Evolutionary conservation across 805 yeast species (phyloP), one percentile per base, ranked within the genome.

Genomic region (Citeromyces nyonsensis): DNA sequence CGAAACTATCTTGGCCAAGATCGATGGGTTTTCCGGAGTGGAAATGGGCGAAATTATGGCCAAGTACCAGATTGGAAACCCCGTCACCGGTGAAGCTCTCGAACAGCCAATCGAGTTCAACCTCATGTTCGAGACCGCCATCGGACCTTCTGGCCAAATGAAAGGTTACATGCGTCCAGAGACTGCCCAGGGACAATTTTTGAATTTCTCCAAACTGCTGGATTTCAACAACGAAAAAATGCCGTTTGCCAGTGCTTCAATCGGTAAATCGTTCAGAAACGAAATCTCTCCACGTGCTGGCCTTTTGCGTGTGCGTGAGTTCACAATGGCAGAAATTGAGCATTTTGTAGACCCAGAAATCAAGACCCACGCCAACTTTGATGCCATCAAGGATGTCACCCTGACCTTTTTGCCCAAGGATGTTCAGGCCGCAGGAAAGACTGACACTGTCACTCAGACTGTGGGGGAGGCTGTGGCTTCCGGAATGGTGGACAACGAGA

Each of bases 211-310:
- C 65, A 93, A 88, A 60, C 68, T 91, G 49, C 71, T 84, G 47
- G 98, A 91, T 50, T 82, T 75, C 67, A 91, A 91, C 72, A 91
- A 91, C 63, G 75, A 79, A 57, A 81, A 76, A 57, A 86, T 93
- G 88, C 99, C 99, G 37, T 91, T 91, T 58, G 99, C 99, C n/a
- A 84, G 95, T 41, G 98, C 98, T 33, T 81, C 96, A 26, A 84
- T 91, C 50, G 99, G 99, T 53, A 91, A 91, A 60, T 86, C 97
- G 10, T 91, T 91, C 70, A 81, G 99, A 67, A 91, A 91, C 59
- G 99, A 91, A 65, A 91, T 91, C 49, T 84, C 96, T 31, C 99
- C 99, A 47, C 78, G 98, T 59, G 82, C 97, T 18, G 99, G 99
- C 46, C 67, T 91, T 45, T 69, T 91, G 54, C 80, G 99, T 62